These are phyloP conservation scores for Neobulgaria alba DNA, from an alignment of 2,329 filamentous ascomycete species.

Conservation along the genomic window DNA sequence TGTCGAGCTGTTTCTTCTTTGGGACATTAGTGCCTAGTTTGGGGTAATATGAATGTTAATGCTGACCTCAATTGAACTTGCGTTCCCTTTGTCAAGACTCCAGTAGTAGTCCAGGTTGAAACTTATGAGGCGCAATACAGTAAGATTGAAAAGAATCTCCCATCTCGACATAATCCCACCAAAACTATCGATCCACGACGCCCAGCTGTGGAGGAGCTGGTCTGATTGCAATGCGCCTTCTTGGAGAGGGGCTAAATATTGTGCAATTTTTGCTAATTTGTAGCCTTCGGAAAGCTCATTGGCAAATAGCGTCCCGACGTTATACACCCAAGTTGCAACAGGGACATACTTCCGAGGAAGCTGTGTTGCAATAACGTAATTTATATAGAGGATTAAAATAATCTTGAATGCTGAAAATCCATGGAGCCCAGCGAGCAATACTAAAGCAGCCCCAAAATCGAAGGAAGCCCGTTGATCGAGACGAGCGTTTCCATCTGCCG, in stretches of 20 bases:
- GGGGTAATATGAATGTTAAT: background rate
- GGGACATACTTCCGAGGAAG: slow-evolving; percentile 67
- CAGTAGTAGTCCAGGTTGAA: slow-evolving; percentile 98
- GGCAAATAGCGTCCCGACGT: slow-evolving; percentile 74
- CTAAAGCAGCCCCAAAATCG: slow-evolving; percentile 70
- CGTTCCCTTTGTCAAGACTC: slow-evolving; percentile 58
- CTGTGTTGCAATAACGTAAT: slow-evolving; percentile 68
- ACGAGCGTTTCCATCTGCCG: slow-evolving; percentile 42
- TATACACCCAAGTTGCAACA: slow-evolving; percentile 78
- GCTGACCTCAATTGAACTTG: slow-evolving; percentile 74
- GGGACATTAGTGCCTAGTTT: slow-evolving; percentile 43
- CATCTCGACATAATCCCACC: slow-evolving; percentile 82
- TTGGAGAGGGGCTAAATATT: slow-evolving; percentile 34
- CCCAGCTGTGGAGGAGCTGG: slow-evolving; percentile 39
- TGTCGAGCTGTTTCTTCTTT: slow-evolving; percentile 98
- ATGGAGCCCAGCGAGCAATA: slow-evolving; percentile 74
- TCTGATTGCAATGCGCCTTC: slow-evolving; percentile 3
- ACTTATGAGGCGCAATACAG: slow-evolving; percentile 83
- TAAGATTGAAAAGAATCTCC: slow-evolving; percentile 98
- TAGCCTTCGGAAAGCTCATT: slow-evolving; percentile 84
- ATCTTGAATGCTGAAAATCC: slow-evolving; percentile 82
- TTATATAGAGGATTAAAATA: slow-evolving; percentile 67
- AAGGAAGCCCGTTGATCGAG: slow-evolving; percentile 67
- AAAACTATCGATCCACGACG: slow-evolving; percentile 65
- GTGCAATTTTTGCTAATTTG: slow-evolving; percentile 55